Evolutionary conservation across 2,329 filamentous ascomycete genomes (phyloP).

Genomic region (Neonectria coccinea): DNA sequence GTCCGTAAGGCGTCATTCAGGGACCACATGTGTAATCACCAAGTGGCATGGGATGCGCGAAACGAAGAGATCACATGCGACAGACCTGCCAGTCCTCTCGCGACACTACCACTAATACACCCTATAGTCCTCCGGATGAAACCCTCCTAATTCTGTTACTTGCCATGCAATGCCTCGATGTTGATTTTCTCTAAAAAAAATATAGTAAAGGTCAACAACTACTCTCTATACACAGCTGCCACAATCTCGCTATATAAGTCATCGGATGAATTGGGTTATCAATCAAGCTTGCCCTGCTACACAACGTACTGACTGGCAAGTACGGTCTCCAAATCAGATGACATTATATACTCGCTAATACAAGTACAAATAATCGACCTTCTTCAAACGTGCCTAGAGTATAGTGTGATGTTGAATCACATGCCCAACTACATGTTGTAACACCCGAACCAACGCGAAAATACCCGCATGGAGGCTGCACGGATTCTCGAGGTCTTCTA

Average conservation of each 20-base stretch:
- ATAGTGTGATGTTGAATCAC: neutral
- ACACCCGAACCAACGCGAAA: neutral
- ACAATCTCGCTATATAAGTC: too few species aligned
- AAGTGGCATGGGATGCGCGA: neutral
- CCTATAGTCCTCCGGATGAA: too few species aligned
- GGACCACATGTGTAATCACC: neutral
- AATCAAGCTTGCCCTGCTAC: neutral
- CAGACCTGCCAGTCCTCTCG: neutral
- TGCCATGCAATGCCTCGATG: neutral
- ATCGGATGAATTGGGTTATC: neutral
- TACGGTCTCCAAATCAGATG: neutral
- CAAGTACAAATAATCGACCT: neutral
- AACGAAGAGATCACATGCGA: neutral
- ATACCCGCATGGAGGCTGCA: neutral
- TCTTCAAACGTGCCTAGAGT: neutral
- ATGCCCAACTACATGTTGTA: neutral
- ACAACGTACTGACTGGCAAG: neutral
- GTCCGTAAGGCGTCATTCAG: neutral
- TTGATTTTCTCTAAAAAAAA: too few species aligned
- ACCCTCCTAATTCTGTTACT: too few species aligned
- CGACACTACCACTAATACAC: too few species aligned
- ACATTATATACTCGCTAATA: neutral
- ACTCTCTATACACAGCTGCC: too few species aligned
- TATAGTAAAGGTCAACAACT: too few species aligned
- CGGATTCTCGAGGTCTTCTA: neutral